Conservation (phyloP, 768 basidiomycete species). For the Rubroboletus pulcherrimus region DNA sequence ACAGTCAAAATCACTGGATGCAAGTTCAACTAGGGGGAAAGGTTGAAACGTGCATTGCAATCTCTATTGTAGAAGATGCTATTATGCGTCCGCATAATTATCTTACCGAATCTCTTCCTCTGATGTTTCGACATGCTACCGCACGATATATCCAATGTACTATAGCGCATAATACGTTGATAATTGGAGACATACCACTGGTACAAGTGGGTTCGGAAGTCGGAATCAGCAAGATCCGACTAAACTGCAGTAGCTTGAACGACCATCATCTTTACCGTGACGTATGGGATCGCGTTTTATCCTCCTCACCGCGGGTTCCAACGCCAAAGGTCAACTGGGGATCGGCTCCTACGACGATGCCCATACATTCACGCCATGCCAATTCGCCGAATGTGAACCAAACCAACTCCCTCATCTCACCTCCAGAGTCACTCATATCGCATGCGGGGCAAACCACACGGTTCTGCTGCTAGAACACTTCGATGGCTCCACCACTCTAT, state of each 20-base stretch:
- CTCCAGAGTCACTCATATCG: constrained; percentile 45
- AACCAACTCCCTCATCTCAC: constrained; percentile 24
- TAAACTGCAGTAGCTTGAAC: neutral
- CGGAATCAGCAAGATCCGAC: neutral
- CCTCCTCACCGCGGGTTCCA: constrained; percentile 46
- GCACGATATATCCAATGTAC: constrained; percentile 20
- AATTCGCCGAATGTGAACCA: constrained; percentile 25
- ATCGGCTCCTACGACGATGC: constrained; percentile 38
- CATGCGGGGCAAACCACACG: constrained; percentile 78
- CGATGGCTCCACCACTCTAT: constrained; percentile 43
- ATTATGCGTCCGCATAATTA: constrained; percentile 4
- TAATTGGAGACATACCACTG: neutral
- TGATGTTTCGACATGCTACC: constrained; percentile 8
- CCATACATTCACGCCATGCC: constrained; percentile 36
- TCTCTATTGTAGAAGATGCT: neutral
- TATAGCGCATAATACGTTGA: constrained; percentile 2
- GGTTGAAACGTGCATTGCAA: neutral
- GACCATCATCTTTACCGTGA: neutral
- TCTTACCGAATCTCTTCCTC: constrained; percentile 13
- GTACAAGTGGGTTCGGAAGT: neutral
- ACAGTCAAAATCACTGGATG: constrained; percentile 58
- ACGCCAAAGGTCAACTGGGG: constrained; percentile 46
- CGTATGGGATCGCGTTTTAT: neutral
- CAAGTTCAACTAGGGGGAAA: constrained; percentile 37
- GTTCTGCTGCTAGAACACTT: constrained; percentile 52